phyloP scores from a whole-genome alignment of 257 asterid species.

The Gentiana macrophylla region DNA sequence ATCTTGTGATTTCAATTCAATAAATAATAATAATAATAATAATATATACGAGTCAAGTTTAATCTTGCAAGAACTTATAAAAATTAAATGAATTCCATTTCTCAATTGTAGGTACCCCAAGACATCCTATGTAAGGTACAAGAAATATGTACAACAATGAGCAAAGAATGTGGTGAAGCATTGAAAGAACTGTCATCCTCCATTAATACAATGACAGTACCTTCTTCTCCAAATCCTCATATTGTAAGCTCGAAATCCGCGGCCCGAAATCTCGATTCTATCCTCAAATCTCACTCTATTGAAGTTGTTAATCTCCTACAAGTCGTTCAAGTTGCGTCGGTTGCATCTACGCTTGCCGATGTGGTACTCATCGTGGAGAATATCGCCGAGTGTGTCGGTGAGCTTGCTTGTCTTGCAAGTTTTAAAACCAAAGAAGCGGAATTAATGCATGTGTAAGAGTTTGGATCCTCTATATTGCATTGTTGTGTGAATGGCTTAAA shows the following conservation, averaged over 20 bases:
- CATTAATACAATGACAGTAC: conserved; percentile 38
- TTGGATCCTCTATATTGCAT: too few relatives aligned
- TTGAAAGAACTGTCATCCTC: conserved; percentile 44
- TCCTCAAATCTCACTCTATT: conserved; percentile 36
- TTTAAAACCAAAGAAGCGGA: conserved; percentile 21
- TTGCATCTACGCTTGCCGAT: conserved; percentile 46
- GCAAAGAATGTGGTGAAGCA: conserved; percentile 51
- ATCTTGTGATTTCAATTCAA: too few relatives aligned
- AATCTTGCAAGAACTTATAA: not conserved
- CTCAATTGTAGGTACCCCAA: conserved; percentile 32
- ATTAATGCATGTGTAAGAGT: not conserved
- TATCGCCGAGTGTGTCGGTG: conserved; percentile 42
- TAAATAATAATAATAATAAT: too few relatives aligned
- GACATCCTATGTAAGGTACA: conserved; percentile 25
- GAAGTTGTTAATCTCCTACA: conserved; percentile 25
- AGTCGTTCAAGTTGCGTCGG: conserved; percentile 40
- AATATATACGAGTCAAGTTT: too few relatives aligned
- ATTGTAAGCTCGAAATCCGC: conserved; percentile 28
- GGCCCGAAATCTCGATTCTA: conserved; percentile 28
- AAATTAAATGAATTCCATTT: conserved; percentile 1
- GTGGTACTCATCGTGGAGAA: conserved; percentile 32
- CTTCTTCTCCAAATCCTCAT: conserved; percentile 26
- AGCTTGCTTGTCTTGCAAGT: conserved; percentile 47
- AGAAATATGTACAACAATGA: conserved; percentile 31
- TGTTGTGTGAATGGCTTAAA: too few relatives aligned